Evolutionary conservation across 2,329 filamentous ascomycete species (phyloP), one percentile per base, ranked within the genome.

Genomic region (Aspergillus phoenicis): DNA sequence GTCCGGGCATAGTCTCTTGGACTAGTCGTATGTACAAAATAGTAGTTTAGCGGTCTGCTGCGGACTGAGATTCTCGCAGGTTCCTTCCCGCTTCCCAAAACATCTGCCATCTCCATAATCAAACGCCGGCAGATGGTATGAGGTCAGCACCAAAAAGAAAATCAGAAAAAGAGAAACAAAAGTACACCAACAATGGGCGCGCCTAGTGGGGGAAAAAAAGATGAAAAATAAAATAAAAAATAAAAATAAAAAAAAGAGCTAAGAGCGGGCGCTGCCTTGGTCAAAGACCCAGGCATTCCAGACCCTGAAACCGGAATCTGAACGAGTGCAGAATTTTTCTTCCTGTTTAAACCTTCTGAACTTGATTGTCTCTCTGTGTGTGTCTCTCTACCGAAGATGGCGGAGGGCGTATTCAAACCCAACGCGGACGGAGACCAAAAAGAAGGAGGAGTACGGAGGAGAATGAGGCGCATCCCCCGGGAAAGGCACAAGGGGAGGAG

Each of bases 251-350:
- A 36, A 55, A 45, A 28, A 56, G 39, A 28, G 39, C 39, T 28
- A 36, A 56, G 39, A n/a, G 26, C 41, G 15, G 41, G n/a, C 53
- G 17, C 53, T 56, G 53, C 53, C 53, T 56, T 56, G 53, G 53
- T 56, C 53, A 56, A 6, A 6, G 26, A 47, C 53, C 53, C 53
- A 36, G 24, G 28, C 30, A 45, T 56, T 26, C 53, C 53, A 47
- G 38, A 15, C 53, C 22, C 41, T 33, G 38, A 55, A 55, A 55
- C 52, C 52, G 52, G 52, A 43, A 43, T 45, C 52, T 55, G 26
- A 36, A 49, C 45, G 24, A 26, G 45, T 11, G 22, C 45, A 49
- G 45, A 49, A 8, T 28, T 55, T 45, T 55, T 15, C 6, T 39
- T 52, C 22, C 17, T 38, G 11, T 36, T 8, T 52, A 13, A 36